Conservation (phyloP, 2,329 filamentous ascomycete species). For the Pseudocercospora cruenta region DNA sequence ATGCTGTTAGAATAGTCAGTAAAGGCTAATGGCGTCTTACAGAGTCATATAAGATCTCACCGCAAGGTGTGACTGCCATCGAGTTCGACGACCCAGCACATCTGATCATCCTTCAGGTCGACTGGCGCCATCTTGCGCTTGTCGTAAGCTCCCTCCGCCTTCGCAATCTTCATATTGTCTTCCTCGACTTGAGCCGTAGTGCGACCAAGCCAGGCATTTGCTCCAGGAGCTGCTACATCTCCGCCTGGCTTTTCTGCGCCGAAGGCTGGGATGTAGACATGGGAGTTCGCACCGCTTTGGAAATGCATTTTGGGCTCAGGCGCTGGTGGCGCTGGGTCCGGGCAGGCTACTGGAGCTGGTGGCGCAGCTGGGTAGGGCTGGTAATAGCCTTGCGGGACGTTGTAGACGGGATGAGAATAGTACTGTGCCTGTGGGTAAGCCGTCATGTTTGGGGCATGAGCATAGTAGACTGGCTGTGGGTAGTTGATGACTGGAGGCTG, state of each 20-base stretch:
- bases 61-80: slow-evolving; percentile 38
- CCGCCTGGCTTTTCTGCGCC: slow-evolving; percentile 8
- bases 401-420: slow-evolving; percentile 25
- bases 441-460: slow-evolving; percentile 17
- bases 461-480: slow-evolving; percentile 28
- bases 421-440: slow-evolving; percentile 26
- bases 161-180: slow-evolving; percentile 44
- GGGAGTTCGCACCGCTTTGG: slow-evolving; percentile 15
- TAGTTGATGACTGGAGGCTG: slow-evolving; percentile 20
- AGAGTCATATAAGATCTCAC: slow-evolving; percentile 22
- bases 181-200: slow-evolving; percentile 43
- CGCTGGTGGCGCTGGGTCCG: slow-evolving; percentile 10
- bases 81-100: slow-evolving; percentile 42
- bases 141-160: slow-evolving; percentile 39
- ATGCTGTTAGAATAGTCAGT: slow-evolving; percentile 26
- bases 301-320: slow-evolving; percentile 6
- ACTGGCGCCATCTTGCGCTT: slow-evolving; percentile 40
- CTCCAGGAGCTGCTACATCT: slow-evolving; percentile 9
- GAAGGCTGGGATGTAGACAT: slow-evolving; percentile 25
- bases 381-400: slow-evolving; percentile 26
- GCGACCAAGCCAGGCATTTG: slow-evolving; percentile 41
- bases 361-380: slow-evolving; percentile 21
- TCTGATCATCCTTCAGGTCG: slow-evolving; percentile 38
- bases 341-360: slow-evolving; percentile 17
- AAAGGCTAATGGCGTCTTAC: neutral